phyloP scores from a whole-genome alignment of 2,329 filamentous ascomycete species.

The Sordariomycetes sp. region DNA sequence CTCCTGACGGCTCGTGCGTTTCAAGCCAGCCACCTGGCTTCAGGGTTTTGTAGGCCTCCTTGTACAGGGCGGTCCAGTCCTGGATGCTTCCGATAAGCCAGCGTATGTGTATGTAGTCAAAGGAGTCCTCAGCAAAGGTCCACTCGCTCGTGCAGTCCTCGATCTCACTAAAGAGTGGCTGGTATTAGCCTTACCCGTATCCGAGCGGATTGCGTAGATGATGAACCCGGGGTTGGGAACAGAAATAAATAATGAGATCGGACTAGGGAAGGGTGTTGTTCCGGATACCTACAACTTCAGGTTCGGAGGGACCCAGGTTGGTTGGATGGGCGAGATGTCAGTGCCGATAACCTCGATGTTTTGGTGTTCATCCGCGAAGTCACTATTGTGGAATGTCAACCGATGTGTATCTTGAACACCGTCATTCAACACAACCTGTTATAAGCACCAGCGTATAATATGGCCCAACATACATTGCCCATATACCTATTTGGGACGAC shows the following conservation, averaged over 20 bases:
- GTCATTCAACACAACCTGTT: neutral
- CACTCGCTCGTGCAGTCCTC: slow-evolving; percentile 24
- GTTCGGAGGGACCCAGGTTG: slow-evolving; percentile 35
- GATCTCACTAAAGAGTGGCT: slow-evolving; percentile 33
- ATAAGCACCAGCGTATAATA: neutral
- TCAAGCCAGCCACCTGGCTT: slow-evolving; percentile 1
- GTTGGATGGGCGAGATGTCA: slow-evolving; percentile 47
- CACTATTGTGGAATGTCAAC: slow-evolving; percentile 32
- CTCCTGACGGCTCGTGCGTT: neutral
- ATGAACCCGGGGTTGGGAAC: neutral
- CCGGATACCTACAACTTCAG: slow-evolving; percentile 14
- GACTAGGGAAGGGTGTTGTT: slow-evolving; percentile 32
- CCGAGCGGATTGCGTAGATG: neutral
- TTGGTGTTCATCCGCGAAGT: slow-evolving; percentile 21
- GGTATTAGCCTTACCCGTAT: neutral
- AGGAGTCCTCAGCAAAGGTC: slow-evolving; percentile 25
- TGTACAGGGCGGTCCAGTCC: slow-evolving; percentile 44
- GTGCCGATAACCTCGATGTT: slow-evolving; percentile 34
- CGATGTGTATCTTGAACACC: neutral
- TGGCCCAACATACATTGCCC: slow-evolving; percentile 13
- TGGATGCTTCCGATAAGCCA: slow-evolving; percentile 45
- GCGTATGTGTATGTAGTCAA: slow-evolving; percentile 50
- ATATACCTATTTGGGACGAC: neutral
- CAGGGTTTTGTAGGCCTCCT: slow-evolving; percentile 23
- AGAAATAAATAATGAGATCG: slow-evolving; percentile 14